Conservation (phyloP, 441 rosid species). For the Flueggea neowawraea region DNA sequence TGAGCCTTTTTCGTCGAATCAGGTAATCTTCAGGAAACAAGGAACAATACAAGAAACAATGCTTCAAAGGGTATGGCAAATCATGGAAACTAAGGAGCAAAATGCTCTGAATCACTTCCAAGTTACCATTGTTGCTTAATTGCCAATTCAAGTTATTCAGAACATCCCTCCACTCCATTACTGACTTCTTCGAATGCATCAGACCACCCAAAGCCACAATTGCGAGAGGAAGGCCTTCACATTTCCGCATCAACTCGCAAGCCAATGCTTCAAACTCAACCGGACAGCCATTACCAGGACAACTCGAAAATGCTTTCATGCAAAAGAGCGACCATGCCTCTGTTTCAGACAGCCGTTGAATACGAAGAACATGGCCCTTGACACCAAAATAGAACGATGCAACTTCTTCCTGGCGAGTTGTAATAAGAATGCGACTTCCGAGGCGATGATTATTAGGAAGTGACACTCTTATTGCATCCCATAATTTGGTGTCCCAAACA, state of each 20-base stretch:
- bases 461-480: slow-evolving; percentile 24
- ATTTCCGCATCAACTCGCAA: slow-evolving; percentile 23
- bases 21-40: slow-evolving; percentile 28
- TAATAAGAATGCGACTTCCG: slow-evolving; percentile 31
- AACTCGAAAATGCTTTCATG: slow-evolving; percentile 28
- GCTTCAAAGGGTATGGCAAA: slow-evolving; percentile 25
- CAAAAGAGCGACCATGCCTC: slow-evolving; percentile 38
- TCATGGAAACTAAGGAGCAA: slow-evolving; percentile 34
- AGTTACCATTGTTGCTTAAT: slow-evolving; percentile 23
- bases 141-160: slow-evolving; percentile 27
- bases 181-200: slow-evolving; percentile 22
- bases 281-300: slow-evolving; percentile 7
- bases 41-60: slow-evolving; percentile 35
- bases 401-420: slow-evolving; percentile 25
- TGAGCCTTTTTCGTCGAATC: slow-evolving; percentile 22
- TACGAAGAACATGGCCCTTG: slow-evolving; percentile 13
- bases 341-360: slow-evolving; percentile 17
- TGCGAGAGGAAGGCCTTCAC: slow-evolving; percentile 34
- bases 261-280: slow-evolving; percentile 20
- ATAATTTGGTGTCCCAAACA: slow-evolving; percentile 25
- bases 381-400: slow-evolving; percentile 20
- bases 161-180: slow-evolving; percentile 31
- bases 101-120: slow-evolving; percentile 24
- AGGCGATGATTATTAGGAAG: slow-evolving; percentile 24
- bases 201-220: slow-evolving; percentile 38